Evolutionary conservation across 106 monocot genomes (phyloP).

Genomic region (Allium sativum): DNA sequence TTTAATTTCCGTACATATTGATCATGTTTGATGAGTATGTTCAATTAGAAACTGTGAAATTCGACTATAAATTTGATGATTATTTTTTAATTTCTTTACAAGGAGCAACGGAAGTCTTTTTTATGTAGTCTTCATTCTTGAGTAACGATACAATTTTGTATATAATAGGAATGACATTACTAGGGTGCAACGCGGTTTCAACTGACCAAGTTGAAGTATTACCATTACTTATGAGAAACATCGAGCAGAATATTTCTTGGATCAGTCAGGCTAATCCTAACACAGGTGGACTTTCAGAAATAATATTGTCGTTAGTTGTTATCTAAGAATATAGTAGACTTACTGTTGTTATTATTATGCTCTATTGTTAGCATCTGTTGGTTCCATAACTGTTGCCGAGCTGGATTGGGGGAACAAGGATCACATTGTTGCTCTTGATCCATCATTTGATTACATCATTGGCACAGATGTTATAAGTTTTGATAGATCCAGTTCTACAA

Average conservation of each 20-base stretch:
- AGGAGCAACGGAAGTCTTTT: no score
- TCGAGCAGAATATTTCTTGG: constrained; percentile 79
- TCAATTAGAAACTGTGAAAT: no score
- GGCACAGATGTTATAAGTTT: constrained; percentile 86
- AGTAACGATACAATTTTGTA: no score
- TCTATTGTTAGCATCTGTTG: constrained; percentile 53
- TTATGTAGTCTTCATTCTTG: no score
- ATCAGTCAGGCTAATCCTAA: constrained; percentile 62
- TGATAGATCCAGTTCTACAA: no score
- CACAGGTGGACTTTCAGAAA: constrained; percentile 36
- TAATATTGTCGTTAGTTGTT: no score
- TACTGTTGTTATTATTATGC: no score
- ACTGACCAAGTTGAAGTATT: constrained; percentile 90
- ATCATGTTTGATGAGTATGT: no score
- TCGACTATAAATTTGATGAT: no score
- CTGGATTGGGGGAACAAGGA: constrained; percentile 82
- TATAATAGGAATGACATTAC: constrained; percentile 73
- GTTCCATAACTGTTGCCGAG: constrained; percentile 70
- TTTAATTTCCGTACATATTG: no score
- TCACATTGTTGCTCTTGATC: constrained; percentile 68
- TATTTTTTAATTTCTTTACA: no score
- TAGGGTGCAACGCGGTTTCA: constrained; percentile 80
- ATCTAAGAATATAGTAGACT: no score
- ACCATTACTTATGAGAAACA: constrained; percentile 84
- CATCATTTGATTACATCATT: constrained; percentile 91